Evolutionary conservation across 2,329 filamentous ascomycete species (phyloP), one percentile per base, ranked within the genome.

Genomic region (Colletotrichum trifolii): DNA sequence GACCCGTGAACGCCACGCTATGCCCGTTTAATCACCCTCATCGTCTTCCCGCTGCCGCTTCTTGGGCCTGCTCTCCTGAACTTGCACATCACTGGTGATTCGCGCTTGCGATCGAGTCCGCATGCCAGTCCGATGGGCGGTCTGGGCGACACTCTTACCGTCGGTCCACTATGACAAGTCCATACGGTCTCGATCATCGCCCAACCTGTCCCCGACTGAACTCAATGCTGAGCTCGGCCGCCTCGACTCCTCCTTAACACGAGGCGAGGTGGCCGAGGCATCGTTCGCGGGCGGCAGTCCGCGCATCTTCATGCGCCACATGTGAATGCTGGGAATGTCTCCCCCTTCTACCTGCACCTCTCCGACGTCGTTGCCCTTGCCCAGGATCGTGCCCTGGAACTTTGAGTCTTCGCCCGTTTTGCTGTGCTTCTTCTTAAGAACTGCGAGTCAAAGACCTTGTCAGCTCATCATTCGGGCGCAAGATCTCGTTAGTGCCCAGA

Each of bases 381-480:
- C 95, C 10, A 98, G 82, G 0, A 96, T 86, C 0, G 95, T 97
- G 36, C 93, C 93, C 70, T 91, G 88, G 76, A 93, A 97, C 72
- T 95, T 90, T 9, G 90, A 90, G 73, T 97, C 94, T 72, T 96
- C 93, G 67, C 91, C 92, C 1, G 91, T 92, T 71, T 96, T 96
- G 79, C 90, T 94, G 76, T 97, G 92, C 74, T 96, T 97, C 79
- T 94, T 96, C 78, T 97, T 97, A 46, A 98, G 81, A 5, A 89
- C 91, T 92, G 69, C 13, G 35, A 3, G 38, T 6, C 4, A n/a
- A 11, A 3, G 8, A n/a, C 25, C 25, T 25, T 25, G n/a, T 66
- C 33, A 45, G 47, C 34, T 34, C 13, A 11, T 33, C 46, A 17
- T 35, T 17, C 36, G 39, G 34, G 8, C n/a, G n/a, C 49, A 39